Base-by-base conservation (phyloP, 2,329 filamentous ascomycete species). In the Pezizomycotina sp. region DNA sequence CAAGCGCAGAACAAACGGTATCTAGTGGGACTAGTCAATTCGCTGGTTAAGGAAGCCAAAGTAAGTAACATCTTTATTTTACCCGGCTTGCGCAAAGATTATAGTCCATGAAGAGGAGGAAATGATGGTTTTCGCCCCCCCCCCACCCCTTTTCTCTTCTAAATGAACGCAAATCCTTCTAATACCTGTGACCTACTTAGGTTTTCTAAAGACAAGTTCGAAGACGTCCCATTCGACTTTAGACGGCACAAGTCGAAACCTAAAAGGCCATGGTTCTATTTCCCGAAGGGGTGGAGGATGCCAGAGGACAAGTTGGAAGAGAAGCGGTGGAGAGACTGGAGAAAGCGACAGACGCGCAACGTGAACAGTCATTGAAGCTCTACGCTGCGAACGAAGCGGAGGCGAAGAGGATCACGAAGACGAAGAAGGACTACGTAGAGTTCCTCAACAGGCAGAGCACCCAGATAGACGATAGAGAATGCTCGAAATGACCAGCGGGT, bases 1-100 rank as follows among this genome's bases (percentile, higher is more conserved):
- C 77, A 82, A 54, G 81, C 84, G 12, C 84, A 95, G 62, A 98
- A 98, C 64, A 98, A 95, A 66, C 74, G 81, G n/a, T 89, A 89
- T 56, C 66, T 98, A 14, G 77, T 73, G 34, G 81, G 92, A 51
- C 59, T 82, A 31, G 69, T 95, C 31, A 65, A 76, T 46, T 69
- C 65, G 31, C 61, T 98, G 47, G 61, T 98, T 41, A 63, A 62
- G 5, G 74, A 81, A 54, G 82, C 84, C 40, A 79, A 74, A 62
- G 69, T 69, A 58, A 28, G 57, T 41, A 13, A 12, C n/a, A n/a
- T n/a, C n/a, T n/a, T n/a, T n/a, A n/a, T n/a, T n/a, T 40, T 24
- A 3, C 15, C 9, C 14, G 29, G 8, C 4, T 16, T 29, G 14
- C 5, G 9, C 6, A 6, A 20, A 19, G 15, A 9, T 18, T 22